These are phyloP conservation scores for Rugonectria rugulosa DNA, from an alignment of 2,329 filamentous ascomycete genomes.

Conservation along the genomic window DNA sequence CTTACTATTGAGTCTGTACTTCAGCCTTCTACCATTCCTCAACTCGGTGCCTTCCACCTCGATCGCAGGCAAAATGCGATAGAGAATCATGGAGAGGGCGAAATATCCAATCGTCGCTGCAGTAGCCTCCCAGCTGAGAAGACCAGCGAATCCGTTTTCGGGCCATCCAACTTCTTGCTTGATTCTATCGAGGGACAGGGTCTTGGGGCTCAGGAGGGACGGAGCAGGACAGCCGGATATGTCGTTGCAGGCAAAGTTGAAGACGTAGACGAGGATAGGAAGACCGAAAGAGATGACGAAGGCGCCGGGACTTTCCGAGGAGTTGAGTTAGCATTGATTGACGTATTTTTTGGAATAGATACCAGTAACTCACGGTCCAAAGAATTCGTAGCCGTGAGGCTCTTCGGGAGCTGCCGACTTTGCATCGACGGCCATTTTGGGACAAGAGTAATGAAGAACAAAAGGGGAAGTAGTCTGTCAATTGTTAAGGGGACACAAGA, in stretches of 20 bases:
- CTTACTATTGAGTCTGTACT: slow-evolving; percentile 82
- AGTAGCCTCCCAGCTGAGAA: slow-evolving; percentile 74
- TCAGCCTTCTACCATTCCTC: slow-evolving; percentile 74
- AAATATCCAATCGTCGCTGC: slow-evolving; percentile 82
- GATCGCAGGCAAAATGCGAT: slow-evolving; percentile 78
- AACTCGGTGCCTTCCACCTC: slow-evolving; percentile 76
- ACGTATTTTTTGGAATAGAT: neutral
- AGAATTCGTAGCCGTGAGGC: slow-evolving; percentile 59
- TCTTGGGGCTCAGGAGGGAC: slow-evolving; percentile 76
- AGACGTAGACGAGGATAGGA: slow-evolving; percentile 78
- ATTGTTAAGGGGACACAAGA: neutral
- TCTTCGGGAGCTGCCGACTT: slow-evolving; percentile 37
- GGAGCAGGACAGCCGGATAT: slow-evolving; percentile 89
- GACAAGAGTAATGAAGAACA: neutral
- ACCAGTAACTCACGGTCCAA: slow-evolving; percentile 56
- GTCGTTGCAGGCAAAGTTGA: slow-evolving; percentile 91
- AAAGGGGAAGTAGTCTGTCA: neutral
- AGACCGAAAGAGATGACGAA: slow-evolving; percentile 81
- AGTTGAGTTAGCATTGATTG: slow-evolving; percentile 15
- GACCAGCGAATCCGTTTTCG: slow-evolving; percentile 70
- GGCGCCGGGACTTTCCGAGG: slow-evolving; percentile 70
- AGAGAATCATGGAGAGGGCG: slow-evolving; percentile 74
- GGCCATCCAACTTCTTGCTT: slow-evolving; percentile 87
- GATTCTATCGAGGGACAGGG: slow-evolving; percentile 73
- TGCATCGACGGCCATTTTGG: slow-evolving; percentile 43